A percentile compares a stretch with the other conserved stretches of the same genome.
Evolutionary conservation across 495 filamentous ascomycete genomes (phyloP).

Genomic region (Immersiella caudata): DNA sequence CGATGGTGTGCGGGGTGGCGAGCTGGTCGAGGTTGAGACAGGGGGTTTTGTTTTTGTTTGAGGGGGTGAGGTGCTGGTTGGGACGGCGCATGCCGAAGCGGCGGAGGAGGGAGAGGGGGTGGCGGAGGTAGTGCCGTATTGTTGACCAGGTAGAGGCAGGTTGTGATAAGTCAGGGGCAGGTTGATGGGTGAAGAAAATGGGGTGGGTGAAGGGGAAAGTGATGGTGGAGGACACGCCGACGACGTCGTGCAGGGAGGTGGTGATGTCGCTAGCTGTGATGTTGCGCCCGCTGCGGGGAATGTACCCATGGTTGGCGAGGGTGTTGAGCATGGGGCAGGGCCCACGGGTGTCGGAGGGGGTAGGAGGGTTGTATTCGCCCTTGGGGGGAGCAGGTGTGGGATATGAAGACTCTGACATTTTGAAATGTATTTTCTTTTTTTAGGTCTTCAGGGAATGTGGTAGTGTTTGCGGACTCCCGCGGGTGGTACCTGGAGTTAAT

Average conservation of each 20-base stretch:
- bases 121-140: neutral
- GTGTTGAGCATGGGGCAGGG: constrained; percentile 20
- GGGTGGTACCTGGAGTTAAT: no score
- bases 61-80: constrained; percentile 23
- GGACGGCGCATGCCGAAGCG: constrained; percentile 29
- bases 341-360: constrained; percentile 8
- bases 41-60: neutral
- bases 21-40: constrained; percentile 39
- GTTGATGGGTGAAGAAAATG: constrained; percentile 27
- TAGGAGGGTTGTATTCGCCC: neutral
- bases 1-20: constrained; percentile 30
- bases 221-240: constrained; percentile 24
- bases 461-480: no score
- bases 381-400: no score
- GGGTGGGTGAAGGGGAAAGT: constrained; percentile 28
- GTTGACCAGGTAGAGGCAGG: neutral
- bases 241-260: constrained; percentile 20
- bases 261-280: constrained; percentile 23
- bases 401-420: no score
- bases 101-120: constrained; percentile 14
- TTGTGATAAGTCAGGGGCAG: neutral
- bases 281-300: constrained; percentile 16
- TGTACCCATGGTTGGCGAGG: constrained; percentile 16
- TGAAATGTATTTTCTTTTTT: no score
- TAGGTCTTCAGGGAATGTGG: no score